These are phyloP conservation scores for Pulveroboletus sp. DNA, from an alignment of 768 basidiomycete species.

Conservation along the genomic window DNA sequence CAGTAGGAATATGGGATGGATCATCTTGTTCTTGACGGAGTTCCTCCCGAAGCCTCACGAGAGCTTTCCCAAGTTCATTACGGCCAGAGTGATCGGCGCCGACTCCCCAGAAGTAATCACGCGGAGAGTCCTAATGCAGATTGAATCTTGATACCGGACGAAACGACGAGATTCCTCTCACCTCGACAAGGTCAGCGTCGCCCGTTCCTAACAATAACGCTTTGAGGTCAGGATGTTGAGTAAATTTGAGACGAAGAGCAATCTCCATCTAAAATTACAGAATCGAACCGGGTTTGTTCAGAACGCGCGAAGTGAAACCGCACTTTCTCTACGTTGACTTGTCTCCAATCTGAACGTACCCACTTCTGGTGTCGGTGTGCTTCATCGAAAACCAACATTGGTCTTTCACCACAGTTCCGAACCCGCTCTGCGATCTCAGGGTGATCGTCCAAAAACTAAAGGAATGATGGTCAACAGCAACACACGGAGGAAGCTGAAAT, in stretches of 20 bases:
- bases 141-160: neutral
- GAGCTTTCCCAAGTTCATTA: constrained; percentile 71
- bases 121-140: constrained; percentile 56
- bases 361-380: constrained; percentile 60
- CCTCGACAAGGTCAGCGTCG: constrained; percentile 67
- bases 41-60: constrained; percentile 56
- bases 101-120: constrained; percentile 76
- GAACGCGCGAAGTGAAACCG: neutral
- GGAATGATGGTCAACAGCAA: neutral
- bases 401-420: constrained; percentile 56
- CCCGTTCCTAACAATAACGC: constrained; percentile 60
- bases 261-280: constrained; percentile 56
- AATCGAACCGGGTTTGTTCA: neutral
- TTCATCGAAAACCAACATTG: constrained; percentile 63
- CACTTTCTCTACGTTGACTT: constrained; percentile 65
- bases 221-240: constrained; percentile 59
- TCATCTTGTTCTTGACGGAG: constrained; percentile 38
- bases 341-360: constrained; percentile 63
- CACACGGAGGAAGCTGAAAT: neutral
- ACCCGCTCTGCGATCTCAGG: constrained; percentile 69
- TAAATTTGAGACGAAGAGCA: constrained; percentile 63
- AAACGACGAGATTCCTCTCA: constrained; percentile 21
- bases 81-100: constrained; percentile 62
- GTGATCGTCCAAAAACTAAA: constrained; percentile 55
- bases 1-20: constrained; percentile 27